Percentiles rank a stretch among this genome's conserved stretches.
Evolutionary conservation across 768 basidiomycete genomes (phyloP).

Genomic region (Pleurotus djamor): DNA sequence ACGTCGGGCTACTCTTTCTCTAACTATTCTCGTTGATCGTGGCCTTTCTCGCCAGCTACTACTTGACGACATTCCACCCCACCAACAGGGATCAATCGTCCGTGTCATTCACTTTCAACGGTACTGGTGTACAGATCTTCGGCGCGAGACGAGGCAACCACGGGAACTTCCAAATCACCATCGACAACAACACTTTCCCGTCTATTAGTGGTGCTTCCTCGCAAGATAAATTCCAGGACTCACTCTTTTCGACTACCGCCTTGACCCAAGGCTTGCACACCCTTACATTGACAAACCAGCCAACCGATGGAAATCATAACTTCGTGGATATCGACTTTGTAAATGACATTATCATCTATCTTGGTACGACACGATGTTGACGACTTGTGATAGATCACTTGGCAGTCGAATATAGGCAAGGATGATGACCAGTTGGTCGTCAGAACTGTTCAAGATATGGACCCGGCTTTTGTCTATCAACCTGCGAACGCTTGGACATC

Average conservation of each 20-base stretch:
- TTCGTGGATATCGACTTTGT: constrained; percentile 10
- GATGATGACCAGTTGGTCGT: not conserved
- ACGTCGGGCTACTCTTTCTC: constrained; percentile 5
- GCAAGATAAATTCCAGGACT: constrained; percentile 18
- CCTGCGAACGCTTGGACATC: constrained; percentile 29
- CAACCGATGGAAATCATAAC: not conserved
- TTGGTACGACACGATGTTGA: not conserved
- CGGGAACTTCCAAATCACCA: constrained; percentile 5
- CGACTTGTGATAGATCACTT: constrained; percentile 1
- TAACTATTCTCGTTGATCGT: not conserved
- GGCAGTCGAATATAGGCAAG: constrained; percentile 7
- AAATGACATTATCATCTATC: not conserved
- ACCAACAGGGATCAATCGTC: constrained; percentile 21
- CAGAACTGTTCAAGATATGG: constrained; percentile 29
- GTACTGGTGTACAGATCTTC: constrained; percentile 16
- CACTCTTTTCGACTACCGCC: constrained; percentile 24
- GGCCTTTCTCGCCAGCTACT: constrained; percentile 24
- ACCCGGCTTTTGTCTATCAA: constrained; percentile 35
- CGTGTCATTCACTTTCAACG: constrained; percentile 30
- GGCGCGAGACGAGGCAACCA: constrained; percentile 10
- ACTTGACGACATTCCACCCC: constrained; percentile 29
- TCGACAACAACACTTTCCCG: constrained; percentile 7
- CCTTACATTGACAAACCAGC: constrained; percentile 16
- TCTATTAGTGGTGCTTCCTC: constrained; percentile 14
- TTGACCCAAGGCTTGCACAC: constrained; percentile 26